phyloP scores from a whole-genome alignment of 257 asterid species.

The Thymus quinquecostatus region DNA sequence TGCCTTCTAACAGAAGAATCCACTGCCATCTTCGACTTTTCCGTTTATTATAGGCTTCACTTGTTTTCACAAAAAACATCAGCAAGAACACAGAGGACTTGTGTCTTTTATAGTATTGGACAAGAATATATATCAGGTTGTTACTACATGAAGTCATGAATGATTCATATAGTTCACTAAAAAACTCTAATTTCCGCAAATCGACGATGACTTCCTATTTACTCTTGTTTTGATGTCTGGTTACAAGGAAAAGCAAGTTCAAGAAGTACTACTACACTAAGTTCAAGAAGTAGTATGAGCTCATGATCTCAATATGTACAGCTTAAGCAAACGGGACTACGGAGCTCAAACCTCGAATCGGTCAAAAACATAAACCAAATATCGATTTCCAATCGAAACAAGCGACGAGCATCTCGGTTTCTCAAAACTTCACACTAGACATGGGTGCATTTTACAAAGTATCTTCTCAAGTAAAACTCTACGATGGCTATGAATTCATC shows the following conservation, averaged over 20 bases:
- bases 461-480: not conserved
- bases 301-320: not conserved
- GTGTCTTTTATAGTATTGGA: not conserved
- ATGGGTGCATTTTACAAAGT: not conserved
- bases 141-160: not conserved
- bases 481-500: not conserved
- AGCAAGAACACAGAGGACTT: too few relatives aligned
- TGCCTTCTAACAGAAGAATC: not conserved
- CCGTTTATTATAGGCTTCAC: not conserved
- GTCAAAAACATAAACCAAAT: not conserved
- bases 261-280: not conserved
- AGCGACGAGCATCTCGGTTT: not conserved
- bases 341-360: not conserved
- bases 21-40: constrained; percentile 1
- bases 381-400: constrained; percentile 11
- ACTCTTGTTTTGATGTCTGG: not conserved
- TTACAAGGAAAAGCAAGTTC: not conserved
- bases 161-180: not conserved
- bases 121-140: not conserved
- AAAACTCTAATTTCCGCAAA: not conserved
- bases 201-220: not conserved
- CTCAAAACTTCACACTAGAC: constrained; percentile 5
- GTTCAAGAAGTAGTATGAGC: not conserved
- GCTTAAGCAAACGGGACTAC: not conserved
- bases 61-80: not conserved